These are phyloP conservation scores for Fraxinus platypoda DNA, from an alignment of 305 asterid species.

Conservation along the genomic window DNA sequence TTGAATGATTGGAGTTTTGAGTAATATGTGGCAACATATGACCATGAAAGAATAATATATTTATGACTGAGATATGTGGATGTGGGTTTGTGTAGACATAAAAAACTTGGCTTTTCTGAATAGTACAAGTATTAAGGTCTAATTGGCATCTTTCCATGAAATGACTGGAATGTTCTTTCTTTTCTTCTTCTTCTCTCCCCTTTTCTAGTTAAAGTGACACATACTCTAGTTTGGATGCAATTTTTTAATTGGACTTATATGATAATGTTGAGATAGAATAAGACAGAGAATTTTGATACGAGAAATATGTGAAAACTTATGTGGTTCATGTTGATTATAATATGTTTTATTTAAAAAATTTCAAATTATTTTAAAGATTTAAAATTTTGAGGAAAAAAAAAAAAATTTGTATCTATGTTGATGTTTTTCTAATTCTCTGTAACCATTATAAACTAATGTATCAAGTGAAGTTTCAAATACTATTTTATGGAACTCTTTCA, in stretches of 20 bases:
- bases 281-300: neutral
- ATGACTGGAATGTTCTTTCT: neutral
- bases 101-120: neutral
- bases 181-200: neutral
- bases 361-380: neutral
- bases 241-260: neutral
- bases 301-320: neutral
- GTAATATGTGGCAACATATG: neutral
- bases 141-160: neutral
- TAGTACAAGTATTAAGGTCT: neutral
- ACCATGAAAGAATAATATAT: neutral
- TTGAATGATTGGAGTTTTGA: neutral
- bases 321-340: neutral
- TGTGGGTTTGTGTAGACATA: neutral
- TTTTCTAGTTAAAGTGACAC: neutral
- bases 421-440: neutral
- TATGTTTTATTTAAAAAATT: no score
- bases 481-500: neutral
- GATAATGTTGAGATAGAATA: neutral
- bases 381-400: neutral
- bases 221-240: neutral
- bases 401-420: neutral
- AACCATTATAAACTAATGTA: neutral
- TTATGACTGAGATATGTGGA: neutral
- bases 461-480: neutral